Conservation (phyloP, 345 rosid species). For the Moricandia arvensis region DNA sequence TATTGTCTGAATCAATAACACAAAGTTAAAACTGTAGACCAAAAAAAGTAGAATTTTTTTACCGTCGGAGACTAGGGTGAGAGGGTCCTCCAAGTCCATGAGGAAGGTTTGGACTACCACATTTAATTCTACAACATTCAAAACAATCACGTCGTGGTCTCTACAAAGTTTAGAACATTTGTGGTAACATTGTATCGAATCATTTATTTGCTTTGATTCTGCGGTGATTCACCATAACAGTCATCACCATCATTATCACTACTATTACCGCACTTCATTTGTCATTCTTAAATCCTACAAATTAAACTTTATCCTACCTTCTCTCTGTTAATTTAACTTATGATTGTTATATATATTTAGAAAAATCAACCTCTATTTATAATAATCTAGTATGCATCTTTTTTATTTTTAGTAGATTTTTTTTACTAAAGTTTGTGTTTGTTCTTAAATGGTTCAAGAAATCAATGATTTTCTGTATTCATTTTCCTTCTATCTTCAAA, state of each 20-base stretch:
- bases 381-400: background rate
- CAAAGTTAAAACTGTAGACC: background rate
- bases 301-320: background rate
- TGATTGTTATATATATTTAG: background rate
- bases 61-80: background rate
- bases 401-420: background rate
- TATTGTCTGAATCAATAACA: background rate
- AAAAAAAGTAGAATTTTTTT: background rate
- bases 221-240: background rate
- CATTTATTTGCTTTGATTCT: background rate
- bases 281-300: slow-evolving; percentile 4
- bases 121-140: slow-evolving; percentile 14
- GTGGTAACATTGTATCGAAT: background rate
- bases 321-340: background rate
- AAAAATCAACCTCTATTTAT: slow-evolving; percentile 16
- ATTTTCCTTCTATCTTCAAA: background rate
- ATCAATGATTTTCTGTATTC: background rate
- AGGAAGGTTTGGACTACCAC: slow-evolving; percentile 32
- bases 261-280: slow-evolving; percentile 5
- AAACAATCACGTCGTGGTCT: slow-evolving; percentile 1
- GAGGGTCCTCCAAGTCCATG: background rate
- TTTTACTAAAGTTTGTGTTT: background rate
- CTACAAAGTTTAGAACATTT: background rate
- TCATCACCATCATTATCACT: slow-evolving; percentile 11
- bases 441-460: background rate